Base-by-base conservation (phyloP, 495 filamentous ascomycete genomes). In the Recurvomyces mirabilis region DNA sequence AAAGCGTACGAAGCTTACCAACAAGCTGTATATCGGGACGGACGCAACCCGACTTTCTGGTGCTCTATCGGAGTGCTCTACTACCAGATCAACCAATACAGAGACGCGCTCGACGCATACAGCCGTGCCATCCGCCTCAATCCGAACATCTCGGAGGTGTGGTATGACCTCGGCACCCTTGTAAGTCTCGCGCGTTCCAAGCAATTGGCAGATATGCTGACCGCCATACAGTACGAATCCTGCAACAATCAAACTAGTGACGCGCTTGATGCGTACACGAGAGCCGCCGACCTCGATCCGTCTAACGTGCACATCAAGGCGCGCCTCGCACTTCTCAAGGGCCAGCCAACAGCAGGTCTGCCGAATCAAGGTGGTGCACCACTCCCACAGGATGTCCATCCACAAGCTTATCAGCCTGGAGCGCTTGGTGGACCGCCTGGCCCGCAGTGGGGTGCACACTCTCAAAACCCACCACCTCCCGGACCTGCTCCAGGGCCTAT, bases 61-160 rank as follows among this genome's bases (percentile, higher is more conserved):
- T 96, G 93, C 68, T 99, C 91, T 18, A 99, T 99, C 60, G 91
- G 91, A 59, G 91, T 99, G 14, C 76, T 99, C 28, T 99, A 99
- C 60, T 99, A 96, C 67, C 91, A 99, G 66, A 99, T 99, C 69
- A 99, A 99, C 61, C 91, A 99, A 70, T 99, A 99, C 63, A 80
- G 91, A 38, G 91, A 99, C 70, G 91, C 91, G 14, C 76, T 99
- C 38, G 91, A 99, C 73, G 91, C 91, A 49, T 99, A 99, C 66
- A 94, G 87, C 53, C 86, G 91, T 48, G 91, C 91, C 32, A 99
- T 99, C 56, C 85, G 91, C 46, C 68, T 99, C 57, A 99, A 96
- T 60, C 91, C 91, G 1, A 94, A 93, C 70, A 99, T 99, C 51
- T 96, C 91, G 4, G 91, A 99, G 62, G 91, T 99, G 30, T 99